Evolutionary conservation across 495 filamentous ascomycete genomes (phyloP).

Genomic region (Xylaria nigripes): DNA sequence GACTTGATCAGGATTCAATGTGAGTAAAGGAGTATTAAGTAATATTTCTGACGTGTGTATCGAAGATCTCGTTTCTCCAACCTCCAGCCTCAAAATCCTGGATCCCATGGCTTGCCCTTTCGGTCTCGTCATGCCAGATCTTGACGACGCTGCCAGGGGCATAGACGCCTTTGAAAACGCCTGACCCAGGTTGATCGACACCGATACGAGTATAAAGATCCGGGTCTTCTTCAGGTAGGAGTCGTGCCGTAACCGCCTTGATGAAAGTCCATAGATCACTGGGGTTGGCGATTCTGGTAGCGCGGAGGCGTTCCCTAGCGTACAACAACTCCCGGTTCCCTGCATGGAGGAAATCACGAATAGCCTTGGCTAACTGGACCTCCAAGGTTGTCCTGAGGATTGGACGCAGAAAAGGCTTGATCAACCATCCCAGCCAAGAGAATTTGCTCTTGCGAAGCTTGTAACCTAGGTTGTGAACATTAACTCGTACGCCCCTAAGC

Average conservation of each 20-base stretch:
- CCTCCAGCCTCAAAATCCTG: slow-evolving; percentile 55
- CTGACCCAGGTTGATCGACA: slow-evolving; percentile 50
- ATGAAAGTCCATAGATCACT: slow-evolving; percentile 72
- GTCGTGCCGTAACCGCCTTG: slow-evolving; percentile 65
- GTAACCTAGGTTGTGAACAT: slow-evolving; percentile 81
- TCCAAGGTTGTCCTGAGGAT: slow-evolving; percentile 73
- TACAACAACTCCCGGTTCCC: slow-evolving; percentile 80
- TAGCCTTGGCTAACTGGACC: slow-evolving; percentile 62
- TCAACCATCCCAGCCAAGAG: slow-evolving; percentile 66
- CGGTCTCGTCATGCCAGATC: slow-evolving; percentile 75
- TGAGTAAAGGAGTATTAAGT: not conserved
- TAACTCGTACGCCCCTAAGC: slow-evolving; percentile 63
- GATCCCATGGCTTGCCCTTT: slow-evolving; percentile 53
- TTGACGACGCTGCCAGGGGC: slow-evolving; percentile 82
- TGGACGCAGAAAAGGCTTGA: slow-evolving; percentile 77
- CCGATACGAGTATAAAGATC: slow-evolving; percentile 67
- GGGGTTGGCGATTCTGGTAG: slow-evolving; percentile 74
- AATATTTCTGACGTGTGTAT: slow-evolving; percentile 42
- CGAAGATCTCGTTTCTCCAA: slow-evolving; percentile 84
- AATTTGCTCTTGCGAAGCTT: slow-evolving; percentile 66
- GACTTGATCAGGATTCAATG: not conserved
- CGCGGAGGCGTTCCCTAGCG: slow-evolving; percentile 76
- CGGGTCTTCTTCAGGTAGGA: slow-evolving; percentile 60
- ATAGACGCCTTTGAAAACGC: slow-evolving; percentile 76
- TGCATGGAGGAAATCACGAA: slow-evolving; percentile 58